Conservation (phyloP, 768 basidiomycete species). For the Amyloporia xantha region DNA sequence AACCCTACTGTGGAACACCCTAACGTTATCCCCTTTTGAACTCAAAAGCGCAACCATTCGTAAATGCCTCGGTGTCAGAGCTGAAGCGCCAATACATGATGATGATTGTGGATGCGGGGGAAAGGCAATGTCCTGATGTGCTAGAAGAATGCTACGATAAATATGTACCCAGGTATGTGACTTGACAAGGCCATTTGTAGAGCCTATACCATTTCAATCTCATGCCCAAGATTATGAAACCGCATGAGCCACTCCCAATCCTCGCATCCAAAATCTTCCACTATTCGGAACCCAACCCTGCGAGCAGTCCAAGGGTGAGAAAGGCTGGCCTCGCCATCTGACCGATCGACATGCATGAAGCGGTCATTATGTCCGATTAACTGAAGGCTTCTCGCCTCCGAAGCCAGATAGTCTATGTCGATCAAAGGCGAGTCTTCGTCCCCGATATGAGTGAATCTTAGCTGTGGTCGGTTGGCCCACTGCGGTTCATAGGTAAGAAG, state of each 20-base stretch:
- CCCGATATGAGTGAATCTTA: neutral
- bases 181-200: too few species aligned
- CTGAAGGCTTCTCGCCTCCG: neutral
- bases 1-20: too few species aligned
- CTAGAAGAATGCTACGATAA: too few species aligned
- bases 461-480: neutral
- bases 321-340: neutral
- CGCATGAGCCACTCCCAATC: slow-evolving; percentile 14
- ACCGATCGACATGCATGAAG: neutral
- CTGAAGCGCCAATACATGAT: too few species aligned
- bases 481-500: neutral
- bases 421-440: neutral
- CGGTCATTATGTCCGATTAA: neutral
- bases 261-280: slow-evolving; percentile 9
- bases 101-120: too few species aligned
- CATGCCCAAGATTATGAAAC: neutral
- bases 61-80: too few species aligned
- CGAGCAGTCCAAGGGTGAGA: slow-evolving; percentile 2
- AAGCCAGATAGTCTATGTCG: neutral
- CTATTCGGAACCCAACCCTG: slow-evolving; percentile 9
- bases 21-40: too few species aligned
- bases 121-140: too few species aligned
- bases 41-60: too few species aligned
- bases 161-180: too few species aligned
- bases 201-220: too few species aligned